Evolutionary conservation across 2,329 filamentous ascomycete species (phyloP).

Genomic region (Exophiala phaeomuriformis): DNA sequence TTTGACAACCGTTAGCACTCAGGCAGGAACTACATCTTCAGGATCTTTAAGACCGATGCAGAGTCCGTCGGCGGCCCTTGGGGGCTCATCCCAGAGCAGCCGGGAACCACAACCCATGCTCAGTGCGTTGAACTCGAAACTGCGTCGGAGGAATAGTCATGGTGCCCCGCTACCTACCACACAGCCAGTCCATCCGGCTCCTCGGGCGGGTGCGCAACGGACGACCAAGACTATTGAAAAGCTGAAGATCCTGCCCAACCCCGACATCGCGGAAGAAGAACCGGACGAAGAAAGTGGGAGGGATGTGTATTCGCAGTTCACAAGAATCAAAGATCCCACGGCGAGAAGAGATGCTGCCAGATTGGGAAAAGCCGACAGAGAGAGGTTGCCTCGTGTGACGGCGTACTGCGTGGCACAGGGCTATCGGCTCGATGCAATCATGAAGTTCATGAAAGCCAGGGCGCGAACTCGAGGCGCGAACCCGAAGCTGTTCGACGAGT

Average conservation of each 20-base stretch:
- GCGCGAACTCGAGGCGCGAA: constrained; percentile 68
- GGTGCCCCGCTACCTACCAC: constrained; percentile 49
- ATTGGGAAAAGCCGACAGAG: constrained; percentile 85
- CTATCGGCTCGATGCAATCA: constrained; percentile 81
- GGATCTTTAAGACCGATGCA: constrained; percentile 38
- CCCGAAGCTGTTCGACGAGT: constrained; percentile 93
- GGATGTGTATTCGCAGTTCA: constrained; percentile 97
- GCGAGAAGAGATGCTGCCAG: constrained; percentile 86
- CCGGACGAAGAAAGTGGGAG: constrained; percentile 82
- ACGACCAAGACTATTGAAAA: constrained; percentile 96
- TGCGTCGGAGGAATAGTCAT: constrained; percentile 78
- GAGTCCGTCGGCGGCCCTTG: constrained; percentile 34
- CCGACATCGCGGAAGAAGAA: constrained; percentile 68
- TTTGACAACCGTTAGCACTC: constrained; percentile 40
- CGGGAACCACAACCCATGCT: constrained; percentile 54
- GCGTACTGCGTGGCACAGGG: constrained; percentile 93
- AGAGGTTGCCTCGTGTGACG: constrained; percentile 79
- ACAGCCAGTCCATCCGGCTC: constrained; percentile 36
- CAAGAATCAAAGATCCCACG: constrained; percentile 91
- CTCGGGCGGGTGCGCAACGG: constrained; percentile 86
- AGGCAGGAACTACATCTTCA: constrained; percentile 37
- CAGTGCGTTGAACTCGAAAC: constrained; percentile 75
- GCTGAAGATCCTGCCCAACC: constrained; percentile 90
- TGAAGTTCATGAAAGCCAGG: constrained; percentile 83
- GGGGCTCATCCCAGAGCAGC: constrained; percentile 28